phyloP scores from a whole-genome alignment of 139 green algal species.

The Pleodorina starrii region DNA sequence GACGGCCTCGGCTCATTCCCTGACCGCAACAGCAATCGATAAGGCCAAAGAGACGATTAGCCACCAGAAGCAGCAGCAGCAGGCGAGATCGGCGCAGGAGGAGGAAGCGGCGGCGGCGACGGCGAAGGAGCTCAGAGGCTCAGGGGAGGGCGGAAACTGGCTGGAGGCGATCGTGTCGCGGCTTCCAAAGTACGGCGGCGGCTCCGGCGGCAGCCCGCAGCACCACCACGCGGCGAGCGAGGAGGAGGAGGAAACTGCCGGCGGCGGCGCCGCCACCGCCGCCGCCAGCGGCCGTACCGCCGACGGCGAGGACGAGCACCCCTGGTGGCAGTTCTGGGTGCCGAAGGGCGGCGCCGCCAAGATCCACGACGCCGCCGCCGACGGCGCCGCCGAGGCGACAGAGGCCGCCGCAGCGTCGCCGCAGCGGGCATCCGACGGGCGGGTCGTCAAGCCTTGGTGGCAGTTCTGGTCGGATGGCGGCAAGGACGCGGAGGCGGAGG shows the following conservation, averaged over 20 bases:
- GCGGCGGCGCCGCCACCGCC: neutral
- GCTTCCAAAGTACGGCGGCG: constrained; percentile 21
- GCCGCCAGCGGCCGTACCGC: neutral
- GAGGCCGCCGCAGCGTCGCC: neutral
- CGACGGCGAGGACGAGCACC: neutral
- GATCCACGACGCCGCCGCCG: constrained; percentile 6
- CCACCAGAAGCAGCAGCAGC: constrained; percentile 23
- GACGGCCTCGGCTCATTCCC: neutral
- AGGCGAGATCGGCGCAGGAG: constrained; percentile 22
- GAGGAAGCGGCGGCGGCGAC: neutral
- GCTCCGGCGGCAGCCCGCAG: neutral
- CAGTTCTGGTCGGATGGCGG: constrained; percentile 45
- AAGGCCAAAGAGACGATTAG: neutral
- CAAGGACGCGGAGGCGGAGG: neutral
- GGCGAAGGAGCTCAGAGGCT: neutral
- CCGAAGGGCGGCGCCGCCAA: constrained; percentile 1
- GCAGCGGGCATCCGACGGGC: neutral
- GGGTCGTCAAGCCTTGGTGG: constrained; percentile 43
- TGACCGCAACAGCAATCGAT: neutral
- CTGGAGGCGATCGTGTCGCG: constrained; percentile 17
- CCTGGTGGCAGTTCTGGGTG: constrained; percentile 59
- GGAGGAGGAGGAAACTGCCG: constrained; percentile 20
- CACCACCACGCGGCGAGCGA: neutral
- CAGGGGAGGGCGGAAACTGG: constrained; percentile 4
- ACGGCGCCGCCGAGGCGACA: neutral